Evolutionary conservation across 306 rosid species (phyloP), one percentile per base, ranked within the genome.

Genomic region (Arachis stenosperma): DNA sequence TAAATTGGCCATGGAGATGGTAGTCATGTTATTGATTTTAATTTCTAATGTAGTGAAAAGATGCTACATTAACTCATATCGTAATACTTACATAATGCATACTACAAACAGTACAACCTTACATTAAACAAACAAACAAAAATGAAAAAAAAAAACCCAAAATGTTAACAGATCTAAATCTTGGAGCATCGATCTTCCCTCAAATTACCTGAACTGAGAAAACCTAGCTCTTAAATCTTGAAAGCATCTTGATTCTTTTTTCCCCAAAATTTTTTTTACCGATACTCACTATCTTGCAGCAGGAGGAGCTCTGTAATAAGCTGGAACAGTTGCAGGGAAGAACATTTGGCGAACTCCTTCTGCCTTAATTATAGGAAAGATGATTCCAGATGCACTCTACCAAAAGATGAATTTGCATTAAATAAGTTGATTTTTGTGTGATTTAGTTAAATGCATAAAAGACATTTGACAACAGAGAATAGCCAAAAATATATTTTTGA

Each of bases 311-410:
- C 99, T 88, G 84, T 94, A 91, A 83, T 89, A 94, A 43, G 99
- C 95, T 54, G 95, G 97, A 78, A 91, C 86, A 0, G 93, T 94
- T 1, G 83, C 96, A 5, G 99, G 97, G 70, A 94, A 94, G 81
- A 94, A 94, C 99, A 94, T 94, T 59, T 94, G 99, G 11, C 97
- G 90, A 8, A 91, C 86, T 69, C 99, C 99, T 88, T 91, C 99
- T 0, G 99, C 99, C 86, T 84, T 90, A 13, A 94, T 87, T 69
- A 94, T 94, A 56, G 99, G 99, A 14, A 88, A 81, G 59, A 94
- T 94, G 61, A 94, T 94, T 76, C 83, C 96, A 5, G 99, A 91
- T 37, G 99, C 99, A 80, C 96, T 77, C 99, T 94, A 82, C 69
- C 84, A 82, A 39, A 64, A 22, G 10, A 69, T 27, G 68, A 44